Base-by-base conservation (phyloP, 345 rosid species). In the Anacardium occidentale region DNA sequence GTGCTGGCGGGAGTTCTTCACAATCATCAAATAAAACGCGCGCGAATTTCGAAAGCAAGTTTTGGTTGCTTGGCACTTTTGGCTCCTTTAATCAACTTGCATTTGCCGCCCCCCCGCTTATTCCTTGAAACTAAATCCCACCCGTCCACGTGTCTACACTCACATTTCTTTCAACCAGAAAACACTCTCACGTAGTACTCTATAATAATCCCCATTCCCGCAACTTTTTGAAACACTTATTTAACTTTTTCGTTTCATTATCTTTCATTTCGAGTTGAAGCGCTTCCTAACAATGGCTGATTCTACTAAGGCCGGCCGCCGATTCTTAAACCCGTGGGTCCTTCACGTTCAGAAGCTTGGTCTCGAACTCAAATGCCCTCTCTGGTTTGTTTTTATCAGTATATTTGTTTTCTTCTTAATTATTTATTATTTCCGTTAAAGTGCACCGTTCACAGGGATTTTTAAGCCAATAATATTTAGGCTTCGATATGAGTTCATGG, bases 351-450 rank as follows among this genome's bases (percentile, higher is more conserved):
- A 90, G 76, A 94, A 91, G 66, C 77, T 94, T 69, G 91, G 77
- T 60, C 91, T 94, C 21, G 97, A 94, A 74, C 96, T 91, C 76
- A 91, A 90, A 51, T 94, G 98, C 65, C 92, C 97, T 64, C 85
- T 89, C 69, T 94, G 98, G 98, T 94, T 77, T 15, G 88, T 78
- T 52, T 11, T 55, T 34, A 21, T 34, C 22, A 25, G 9, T 2
- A 24, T 34, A 1, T 8, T 22, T 57, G 22, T 21, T 7, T 48
- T 14, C 26, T 37, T 37, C 42, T 37, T 37, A 37, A 37, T 7
- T 37, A 5, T 37, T 5, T 37, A 37, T 37, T 37, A 7, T 37
- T 37, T 37, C 42, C 42, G 42, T 7, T 7, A 37, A 6, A 7
- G 42, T 37, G 42, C 42, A 37, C 8, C 9, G 9, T 37, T 37